phyloP scores from a whole-genome alignment of 1,139 yeast genomes.

The Candida neerlandica region DNA sequence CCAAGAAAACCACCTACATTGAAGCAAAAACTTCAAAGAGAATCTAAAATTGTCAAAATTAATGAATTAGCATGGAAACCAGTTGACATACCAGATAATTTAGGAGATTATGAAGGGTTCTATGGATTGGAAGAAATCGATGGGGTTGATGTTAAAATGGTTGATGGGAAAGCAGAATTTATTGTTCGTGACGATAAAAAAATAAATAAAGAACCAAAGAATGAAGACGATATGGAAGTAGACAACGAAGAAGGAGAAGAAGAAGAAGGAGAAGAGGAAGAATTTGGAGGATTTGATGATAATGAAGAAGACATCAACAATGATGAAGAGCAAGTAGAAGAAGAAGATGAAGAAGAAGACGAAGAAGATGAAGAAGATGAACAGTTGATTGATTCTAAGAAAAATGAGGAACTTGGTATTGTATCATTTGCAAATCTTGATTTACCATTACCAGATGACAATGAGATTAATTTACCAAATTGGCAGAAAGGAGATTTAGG shows the following conservation, averaged over 20 bases:
- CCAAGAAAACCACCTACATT: conserved; percentile 29
- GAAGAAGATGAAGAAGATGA: conserved; percentile 15
- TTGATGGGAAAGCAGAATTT: conserved; percentile 67
- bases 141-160: conserved; percentile 79
- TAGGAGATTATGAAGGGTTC: conserved; percentile 87
- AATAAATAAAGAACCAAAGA: conserved; percentile 17
- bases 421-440: conserved; percentile 28
- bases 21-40: conserved; percentile 34
- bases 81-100: conserved; percentile 79
- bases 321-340: conserved; percentile 26
- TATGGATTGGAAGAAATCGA: conserved; percentile 93
- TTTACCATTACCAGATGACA: conserved; percentile 41
- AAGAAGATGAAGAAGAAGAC: conserved; percentile 27
- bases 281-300: conserved; percentile 10
- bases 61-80: conserved; percentile 72
- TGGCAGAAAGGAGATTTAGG: conserved; percentile 48
- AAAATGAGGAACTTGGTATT: conserved; percentile 20
- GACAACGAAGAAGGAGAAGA: conserved; percentile 17
- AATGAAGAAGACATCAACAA: conserved; percentile 14
- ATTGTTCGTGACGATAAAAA: conserved; percentile 36
- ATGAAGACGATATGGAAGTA: conserved; percentile 13
- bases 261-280: conserved; percentile 16
- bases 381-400: conserved; percentile 16
- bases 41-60: conserved; percentile 49
- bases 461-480: conserved; percentile 52